Evolutionary conservation across 345 rosid species (phyloP), one percentile per base, ranked within the genome.

Genomic region (Eucalyptus brandiana): DNA sequence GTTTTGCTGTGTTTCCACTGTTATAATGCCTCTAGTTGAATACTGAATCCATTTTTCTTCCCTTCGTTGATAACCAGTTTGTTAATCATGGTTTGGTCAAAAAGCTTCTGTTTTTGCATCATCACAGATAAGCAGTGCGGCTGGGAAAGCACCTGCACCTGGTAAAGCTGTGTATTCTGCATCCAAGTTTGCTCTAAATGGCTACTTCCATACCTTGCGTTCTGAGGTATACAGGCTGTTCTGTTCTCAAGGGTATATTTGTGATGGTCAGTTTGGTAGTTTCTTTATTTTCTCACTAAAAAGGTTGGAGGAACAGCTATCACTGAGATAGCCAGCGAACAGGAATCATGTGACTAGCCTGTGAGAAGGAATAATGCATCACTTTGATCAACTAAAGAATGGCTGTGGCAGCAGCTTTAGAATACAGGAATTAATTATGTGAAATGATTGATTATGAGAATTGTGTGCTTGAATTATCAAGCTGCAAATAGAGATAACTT

Each of bases 121-220:
- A 45, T 90, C 90, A 89, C 93, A 97, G 99, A 95, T 97, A 94
- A 97, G 99, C 93, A 96, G 99, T 94, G 99, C 99, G 48, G 99
- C 99, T 51, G 99, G 99, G 86, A 97, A 97, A 94, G 92, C 96
- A 88, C 99, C 99, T 53, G 93, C 98, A 87, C 99, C 99, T 28
- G 99, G 99, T 89, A 98, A 97, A 91, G 99, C 99, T 85, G 95
- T 94, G 69, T 97, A 97, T 93, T 95, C 99, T 87, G 99, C 99
- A 91, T 96, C 99, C 72, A 97, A 97, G 92, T 94, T 93, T 92
- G 99, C 99, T 88, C 89, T 97, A 88, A 96, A 96, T 28, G 99
- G 99, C 40, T 97, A 97, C 93, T 97, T 97, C 62, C 99, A 97
- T 89, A 91, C 95, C 86, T 91, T 97, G 92, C 99, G 98, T 87